These are phyloP conservation scores for Solanum corneliomulleri DNA, from an alignment of 257 asterid genomes.

Conservation along the genomic window DNA sequence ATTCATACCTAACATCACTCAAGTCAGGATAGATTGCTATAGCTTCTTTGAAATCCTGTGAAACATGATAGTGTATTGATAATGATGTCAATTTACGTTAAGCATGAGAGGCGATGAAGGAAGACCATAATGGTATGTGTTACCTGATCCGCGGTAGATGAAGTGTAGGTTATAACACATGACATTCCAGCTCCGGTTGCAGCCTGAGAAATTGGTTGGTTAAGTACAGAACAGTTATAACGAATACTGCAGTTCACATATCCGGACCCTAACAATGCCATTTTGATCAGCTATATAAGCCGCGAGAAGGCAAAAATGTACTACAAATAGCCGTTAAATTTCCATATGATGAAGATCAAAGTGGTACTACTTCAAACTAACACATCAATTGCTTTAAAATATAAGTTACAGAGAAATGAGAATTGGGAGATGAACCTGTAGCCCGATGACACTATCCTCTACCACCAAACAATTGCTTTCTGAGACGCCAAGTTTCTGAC, in stretches of 20 bases:
- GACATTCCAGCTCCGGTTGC: slow-evolving; percentile 93
- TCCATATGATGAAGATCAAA: not conserved
- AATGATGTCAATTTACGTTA: not conserved
- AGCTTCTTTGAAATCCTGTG: slow-evolving; percentile 77
- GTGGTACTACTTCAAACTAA: not conserved
- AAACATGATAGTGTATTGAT: not conserved
- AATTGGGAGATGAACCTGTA: slow-evolving; percentile 44
- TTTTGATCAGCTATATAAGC: not conserved
- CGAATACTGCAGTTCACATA: not conserved
- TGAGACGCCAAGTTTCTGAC: slow-evolving; percentile 61
- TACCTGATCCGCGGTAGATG: slow-evolving; percentile 89
- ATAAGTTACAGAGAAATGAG: not conserved
- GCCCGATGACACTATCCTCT: slow-evolving; percentile 94
- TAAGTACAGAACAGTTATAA: not conserved
- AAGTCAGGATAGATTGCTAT: slow-evolving; percentile 73
- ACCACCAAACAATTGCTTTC: slow-evolving; percentile 72
- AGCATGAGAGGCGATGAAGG: not conserved
- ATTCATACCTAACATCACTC: slow-evolving; percentile 57
- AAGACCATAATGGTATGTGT: not conserved
- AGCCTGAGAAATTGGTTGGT: slow-evolving; percentile 39
- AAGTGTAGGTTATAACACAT: slow-evolving; percentile 75
- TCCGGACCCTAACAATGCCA: not conserved
- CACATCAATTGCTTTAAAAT: no score
- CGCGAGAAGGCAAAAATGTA: not conserved
- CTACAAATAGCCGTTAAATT: not conserved